Conservation (phyloP, 768 basidiomycete genomes). For the Hypsizygus marmoreus region DNA sequence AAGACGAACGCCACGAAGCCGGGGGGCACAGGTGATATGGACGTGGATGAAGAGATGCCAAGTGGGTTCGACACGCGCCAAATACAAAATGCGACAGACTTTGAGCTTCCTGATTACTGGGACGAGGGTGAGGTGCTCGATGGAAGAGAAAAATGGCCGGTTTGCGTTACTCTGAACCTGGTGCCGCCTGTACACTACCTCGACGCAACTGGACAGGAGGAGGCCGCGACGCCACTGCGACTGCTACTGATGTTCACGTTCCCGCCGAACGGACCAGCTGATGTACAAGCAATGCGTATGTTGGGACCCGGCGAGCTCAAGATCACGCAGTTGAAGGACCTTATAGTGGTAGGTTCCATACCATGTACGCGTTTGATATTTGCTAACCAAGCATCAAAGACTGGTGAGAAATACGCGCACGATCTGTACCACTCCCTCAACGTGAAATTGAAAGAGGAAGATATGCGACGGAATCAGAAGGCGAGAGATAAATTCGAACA, state of each 20-base stretch:
- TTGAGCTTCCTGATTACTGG: constrained; percentile 87
- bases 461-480: constrained; percentile 58
- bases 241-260: constrained; percentile 71
- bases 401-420: constrained; percentile 64
- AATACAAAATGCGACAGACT: constrained; percentile 62
- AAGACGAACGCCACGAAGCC: constrained; percentile 15
- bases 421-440: constrained; percentile 60
- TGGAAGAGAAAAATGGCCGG: constrained; percentile 69
- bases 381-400: constrained; percentile 37
- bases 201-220: constrained; percentile 75
- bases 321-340: constrained; percentile 44
- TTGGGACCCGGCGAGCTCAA: constrained; percentile 65
- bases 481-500: constrained; percentile 54
- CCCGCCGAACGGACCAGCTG: constrained; percentile 33
- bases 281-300: constrained; percentile 64
- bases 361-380: background rate
- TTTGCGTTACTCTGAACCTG: constrained; percentile 77
- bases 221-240: constrained; percentile 61
- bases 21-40: constrained; percentile 47
- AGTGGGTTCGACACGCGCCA: constrained; percentile 65
- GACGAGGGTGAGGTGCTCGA: constrained; percentile 74
- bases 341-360: constrained; percentile 51
- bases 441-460: constrained; percentile 65
- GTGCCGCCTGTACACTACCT: constrained; percentile 70
- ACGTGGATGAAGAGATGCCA: constrained; percentile 49